Conservation (phyloP, 1,284 basidiomycete genomes). For the Ustilago vetiveriae region DNA sequence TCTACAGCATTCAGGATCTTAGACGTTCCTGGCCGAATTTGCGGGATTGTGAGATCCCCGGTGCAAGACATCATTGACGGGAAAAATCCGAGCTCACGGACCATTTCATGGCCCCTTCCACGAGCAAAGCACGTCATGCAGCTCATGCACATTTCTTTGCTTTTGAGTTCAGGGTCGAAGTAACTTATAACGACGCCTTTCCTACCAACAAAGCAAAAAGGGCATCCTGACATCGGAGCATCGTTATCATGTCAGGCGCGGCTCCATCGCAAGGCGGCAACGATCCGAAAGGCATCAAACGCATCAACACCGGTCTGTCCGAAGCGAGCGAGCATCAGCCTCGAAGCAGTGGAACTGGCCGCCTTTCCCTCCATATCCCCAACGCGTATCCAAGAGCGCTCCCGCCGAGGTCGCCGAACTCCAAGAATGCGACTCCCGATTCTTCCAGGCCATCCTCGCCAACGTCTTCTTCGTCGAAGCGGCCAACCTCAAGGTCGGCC, state of each 20-base stretch:
- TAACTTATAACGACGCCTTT: no score
- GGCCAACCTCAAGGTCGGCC: neutral
- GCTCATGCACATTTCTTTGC: neutral
- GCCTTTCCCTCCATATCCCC: constrained; percentile 33
- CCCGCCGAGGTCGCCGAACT: constrained; percentile 8
- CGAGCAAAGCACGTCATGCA: neutral
- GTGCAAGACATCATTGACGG: no score
- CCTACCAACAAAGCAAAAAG: no score
- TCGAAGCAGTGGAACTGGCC: constrained; percentile 20
- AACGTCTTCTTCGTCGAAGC: neutral
- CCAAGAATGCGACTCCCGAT: constrained; percentile 1
- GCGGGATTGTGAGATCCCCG: no score
- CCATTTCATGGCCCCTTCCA: no score
- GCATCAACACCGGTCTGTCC: constrained; percentile 30
- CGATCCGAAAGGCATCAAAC: constrained; percentile 2
- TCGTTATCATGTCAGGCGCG: constrained; percentile 3
- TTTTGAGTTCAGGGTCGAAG: no score
- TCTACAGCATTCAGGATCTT: no score
- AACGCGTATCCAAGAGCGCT: constrained; percentile 25
- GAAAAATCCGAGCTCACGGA: no score
- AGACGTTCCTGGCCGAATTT: no score
- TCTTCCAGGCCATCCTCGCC: constrained; percentile 10
- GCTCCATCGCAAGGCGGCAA: neutral
- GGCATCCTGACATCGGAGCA: no score
- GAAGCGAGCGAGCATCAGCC: constrained; percentile 7